phyloP scores from a whole-genome alignment of 1,284 basidiomycete genomes.

The Ceratobasidium sp. region DNA sequence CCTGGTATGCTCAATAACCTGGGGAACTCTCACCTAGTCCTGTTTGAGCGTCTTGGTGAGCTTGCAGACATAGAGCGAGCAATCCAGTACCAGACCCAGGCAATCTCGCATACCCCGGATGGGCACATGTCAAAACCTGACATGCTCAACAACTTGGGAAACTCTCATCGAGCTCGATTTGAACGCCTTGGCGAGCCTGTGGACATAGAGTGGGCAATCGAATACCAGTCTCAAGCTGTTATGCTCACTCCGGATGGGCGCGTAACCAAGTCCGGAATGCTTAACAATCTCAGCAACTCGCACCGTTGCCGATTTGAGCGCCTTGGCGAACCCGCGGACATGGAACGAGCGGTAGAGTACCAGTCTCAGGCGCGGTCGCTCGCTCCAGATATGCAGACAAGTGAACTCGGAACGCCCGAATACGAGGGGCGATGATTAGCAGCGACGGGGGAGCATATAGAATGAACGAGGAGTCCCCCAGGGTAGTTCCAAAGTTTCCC shows the following conservation, averaged over 20 bases:
- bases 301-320: not conserved
- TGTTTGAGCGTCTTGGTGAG: not conserved
- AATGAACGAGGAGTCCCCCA: no score
- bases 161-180: not conserved
- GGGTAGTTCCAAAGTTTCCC: no score
- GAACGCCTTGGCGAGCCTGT: not conserved
- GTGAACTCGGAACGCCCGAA: no score
- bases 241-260: not conserved
- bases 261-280: not conserved
- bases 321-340: not conserved
- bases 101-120: conserved; percentile 18
- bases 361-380: not conserved
- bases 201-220: conserved; percentile 23
- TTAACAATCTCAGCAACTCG: conserved; percentile 1
- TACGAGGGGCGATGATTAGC: no score
- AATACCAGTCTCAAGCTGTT: not conserved
- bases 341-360: conserved; percentile 3
- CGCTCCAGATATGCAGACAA: no score
- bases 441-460: no score
- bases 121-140: not conserved
- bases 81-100: not conserved
- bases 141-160: conserved; percentile 32
- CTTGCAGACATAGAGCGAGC: not conserved
- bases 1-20: not conserved
- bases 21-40: not conserved